Evolutionary conservation across 2,329 filamentous ascomycete genomes (phyloP), one percentile per base, ranked within the genome.

Genomic region (Berkeleyomyces basicola): DNA sequence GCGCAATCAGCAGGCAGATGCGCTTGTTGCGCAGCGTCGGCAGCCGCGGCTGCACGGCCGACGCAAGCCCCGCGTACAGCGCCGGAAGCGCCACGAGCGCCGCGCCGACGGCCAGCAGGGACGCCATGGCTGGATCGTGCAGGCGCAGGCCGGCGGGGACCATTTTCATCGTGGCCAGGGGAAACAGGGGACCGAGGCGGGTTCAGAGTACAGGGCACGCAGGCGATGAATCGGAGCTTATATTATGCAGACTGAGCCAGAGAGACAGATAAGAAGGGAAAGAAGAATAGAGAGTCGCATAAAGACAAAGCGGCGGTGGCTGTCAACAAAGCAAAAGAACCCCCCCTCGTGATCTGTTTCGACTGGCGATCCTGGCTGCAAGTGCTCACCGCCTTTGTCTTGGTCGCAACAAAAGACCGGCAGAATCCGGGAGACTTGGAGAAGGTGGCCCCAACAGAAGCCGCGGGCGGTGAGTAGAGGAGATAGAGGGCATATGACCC

Each of bases 1-100:
- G 93, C 31, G 93, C 93, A 70, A 99, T 97, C 62, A 99, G 79
- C 61, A 99, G 81, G 71, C 88, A 87, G 70, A 99, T 90, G 70
- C 88, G 84, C 79, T 95, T 95, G 76, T 89, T 86, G 68, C 78
- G 79, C 66, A 96, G 77, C 53, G 76, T 80, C 3, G 89, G 87
- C 68, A 88, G 82, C 40, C 79, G 74, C 36, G 74, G 68, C 65
- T 76, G 74, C 49, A 77, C 72, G n/a, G 76, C 70, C 49, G 74
- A 72, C 36, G 74, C 75, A 3, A 77, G 77, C 71, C 79, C 79
- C 66, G 77, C 75, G 74, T 83, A 82, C 58, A 82, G 70, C 62
- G 76, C 70, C 2, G 80, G 79, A 58, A 79, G 67, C 67, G 77
- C 68, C 64, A 75, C 70, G 44, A 76, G 67, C 65, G 74, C 66